Percentiles rank a stretch among this genome's conserved stretches.
Evolutionary conservation across 2,329 filamentous ascomycete species (phyloP).

Genomic region (Scedosporium boydii): DNA sequence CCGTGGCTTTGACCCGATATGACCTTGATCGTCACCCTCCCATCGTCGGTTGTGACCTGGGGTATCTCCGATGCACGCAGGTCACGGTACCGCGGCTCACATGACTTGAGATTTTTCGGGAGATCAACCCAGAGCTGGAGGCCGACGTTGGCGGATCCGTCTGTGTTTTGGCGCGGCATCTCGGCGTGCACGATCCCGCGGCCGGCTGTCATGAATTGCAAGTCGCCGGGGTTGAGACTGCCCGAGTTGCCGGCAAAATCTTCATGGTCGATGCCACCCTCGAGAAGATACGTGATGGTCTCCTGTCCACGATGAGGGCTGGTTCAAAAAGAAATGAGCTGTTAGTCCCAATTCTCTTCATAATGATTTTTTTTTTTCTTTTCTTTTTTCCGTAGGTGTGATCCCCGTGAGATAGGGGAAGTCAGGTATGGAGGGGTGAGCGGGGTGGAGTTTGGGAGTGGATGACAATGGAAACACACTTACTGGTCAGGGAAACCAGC

Average conservation of each 20-base stretch:
- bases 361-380: not conserved
- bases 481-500: constrained; percentile 84
- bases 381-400: not conserved
- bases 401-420: not conserved
- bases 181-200: constrained; percentile 89
- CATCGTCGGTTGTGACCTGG: constrained; percentile 57
- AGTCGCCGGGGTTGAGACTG: constrained; percentile 75
- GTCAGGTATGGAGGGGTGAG: not conserved
- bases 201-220: constrained; percentile 97
- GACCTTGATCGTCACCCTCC: constrained; percentile 73
- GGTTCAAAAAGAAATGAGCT: not conserved
- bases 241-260: constrained; percentile 83
- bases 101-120: constrained; percentile 69
- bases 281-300: constrained; percentile 80
- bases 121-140: constrained; percentile 96
- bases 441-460: not conserved
- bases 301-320: constrained; percentile 70
- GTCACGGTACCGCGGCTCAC: constrained; percentile 89
- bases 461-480: constrained; percentile 9
- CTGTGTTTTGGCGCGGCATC: constrained; percentile 74
- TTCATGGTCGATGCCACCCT: constrained; percentile 80
- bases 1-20: constrained; percentile 81
- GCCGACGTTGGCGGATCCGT: constrained; percentile 71
- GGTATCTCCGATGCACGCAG: constrained; percentile 73
- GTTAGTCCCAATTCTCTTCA: not conserved